Conservation (phyloP, 345 rosid genomes). For the Sonneratia alba region DNA sequence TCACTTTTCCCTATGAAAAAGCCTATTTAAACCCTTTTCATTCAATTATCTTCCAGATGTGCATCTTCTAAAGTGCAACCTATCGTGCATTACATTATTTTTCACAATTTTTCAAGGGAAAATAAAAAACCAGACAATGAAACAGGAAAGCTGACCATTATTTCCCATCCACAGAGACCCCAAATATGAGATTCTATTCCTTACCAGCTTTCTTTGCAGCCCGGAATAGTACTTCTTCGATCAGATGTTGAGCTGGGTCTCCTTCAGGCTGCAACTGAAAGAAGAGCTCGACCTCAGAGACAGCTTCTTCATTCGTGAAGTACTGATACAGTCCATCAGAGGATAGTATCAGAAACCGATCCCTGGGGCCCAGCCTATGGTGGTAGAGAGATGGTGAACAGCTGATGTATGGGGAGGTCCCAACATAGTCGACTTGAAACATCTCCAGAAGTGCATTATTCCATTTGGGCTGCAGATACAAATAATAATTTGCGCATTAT, state of each 20-base stretch:
- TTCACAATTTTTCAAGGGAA: not conserved
- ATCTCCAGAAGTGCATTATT: slow-evolving; percentile 81
- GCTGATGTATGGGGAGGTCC: slow-evolving; percentile 65
- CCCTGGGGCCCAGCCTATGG: slow-evolving; percentile 74
- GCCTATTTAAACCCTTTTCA: too few relatives aligned
- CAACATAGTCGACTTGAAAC: slow-evolving; percentile 86
- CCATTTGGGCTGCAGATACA: slow-evolving; percentile 72
- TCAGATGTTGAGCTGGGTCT: slow-evolving; percentile 94
- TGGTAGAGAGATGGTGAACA: slow-evolving; percentile 80
- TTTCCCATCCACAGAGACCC: not conserved
- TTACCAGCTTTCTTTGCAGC: slow-evolving; percentile 98
- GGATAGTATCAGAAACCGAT: slow-evolving; percentile 70
- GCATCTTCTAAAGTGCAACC: too few relatives aligned
- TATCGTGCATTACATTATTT: not conserved
- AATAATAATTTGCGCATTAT: not conserved
- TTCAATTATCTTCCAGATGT: too few relatives aligned
- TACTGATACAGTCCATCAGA: slow-evolving; percentile 95
- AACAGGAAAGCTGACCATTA: not conserved
- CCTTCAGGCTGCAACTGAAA: slow-evolving; percentile 86
- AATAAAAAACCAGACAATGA: not conserved
- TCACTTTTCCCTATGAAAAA: too few relatives aligned
- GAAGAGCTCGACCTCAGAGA: slow-evolving; percentile 81
- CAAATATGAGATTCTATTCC: not conserved
- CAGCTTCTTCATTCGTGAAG: slow-evolving; percentile 90
- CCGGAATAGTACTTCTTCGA: slow-evolving; percentile 80